These are phyloP conservation scores for Colletotrichum sp. DNA, from an alignment of 2,329 filamentous ascomycete genomes.

Conservation along the genomic window DNA sequence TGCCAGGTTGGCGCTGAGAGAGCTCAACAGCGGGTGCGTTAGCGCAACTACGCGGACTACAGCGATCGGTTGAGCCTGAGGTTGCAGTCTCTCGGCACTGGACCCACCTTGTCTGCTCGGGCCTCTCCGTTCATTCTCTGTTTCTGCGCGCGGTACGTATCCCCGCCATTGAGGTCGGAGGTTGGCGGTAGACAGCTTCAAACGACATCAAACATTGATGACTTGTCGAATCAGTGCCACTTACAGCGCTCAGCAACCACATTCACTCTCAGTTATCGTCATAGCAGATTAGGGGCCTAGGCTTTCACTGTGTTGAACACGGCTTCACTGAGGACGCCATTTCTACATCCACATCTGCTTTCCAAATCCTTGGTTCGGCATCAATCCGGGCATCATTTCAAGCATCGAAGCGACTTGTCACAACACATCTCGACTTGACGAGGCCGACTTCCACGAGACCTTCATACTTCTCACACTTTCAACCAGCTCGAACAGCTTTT, in stretches of 20 bases:
- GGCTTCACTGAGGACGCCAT: neutral
- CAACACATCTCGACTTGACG: neutral
- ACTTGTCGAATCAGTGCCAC: neutral
- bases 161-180: neutral
- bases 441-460: neutral
- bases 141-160: neutral
- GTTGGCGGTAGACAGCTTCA: neutral
- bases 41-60: neutral
- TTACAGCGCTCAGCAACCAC: neutral
- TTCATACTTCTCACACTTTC: neutral
- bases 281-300: neutral
- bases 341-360: neutral
- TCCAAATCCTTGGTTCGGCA: neutral
- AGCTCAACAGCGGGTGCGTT: neutral
- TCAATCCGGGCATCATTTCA: neutral
- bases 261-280: neutral
- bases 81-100: neutral
- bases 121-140: neutral
- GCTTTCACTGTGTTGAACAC: neutral
- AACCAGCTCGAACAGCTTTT: neutral
- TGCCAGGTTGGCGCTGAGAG: neutral
- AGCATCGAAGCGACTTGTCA: neutral
- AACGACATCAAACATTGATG: neutral
- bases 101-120: neutral
- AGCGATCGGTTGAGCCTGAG: neutral